A percentile compares a stretch with the other conserved stretches of the same genome.
phyloP scores from a whole-genome alignment of 495 filamentous ascomycete species.

The Hypoxylon lienhwacheense region DNA sequence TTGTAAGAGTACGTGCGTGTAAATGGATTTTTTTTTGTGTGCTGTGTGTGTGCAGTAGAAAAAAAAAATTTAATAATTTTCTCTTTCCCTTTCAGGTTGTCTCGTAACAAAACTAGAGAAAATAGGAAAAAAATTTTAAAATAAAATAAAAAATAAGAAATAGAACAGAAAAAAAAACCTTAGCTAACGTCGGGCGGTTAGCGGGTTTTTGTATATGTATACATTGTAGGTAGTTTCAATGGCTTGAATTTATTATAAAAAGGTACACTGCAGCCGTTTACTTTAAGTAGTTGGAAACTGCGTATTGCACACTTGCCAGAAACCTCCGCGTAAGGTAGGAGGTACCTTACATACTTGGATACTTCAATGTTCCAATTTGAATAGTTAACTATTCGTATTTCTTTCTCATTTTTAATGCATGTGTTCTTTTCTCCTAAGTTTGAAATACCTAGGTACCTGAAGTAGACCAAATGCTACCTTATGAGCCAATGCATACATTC shows the following conservation, averaged over 20 bases:
- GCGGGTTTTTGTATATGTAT: conserved; percentile 18
- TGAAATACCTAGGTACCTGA: too few relatives aligned
- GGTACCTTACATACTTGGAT: not conserved
- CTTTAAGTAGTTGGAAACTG: conserved; percentile 1
- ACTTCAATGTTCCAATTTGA: too few relatives aligned
- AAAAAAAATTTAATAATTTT: conserved; percentile 21
- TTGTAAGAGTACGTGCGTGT: conserved; percentile 17
- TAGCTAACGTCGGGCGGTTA: conserved; percentile 31
- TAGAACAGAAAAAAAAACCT: conserved; percentile 17
- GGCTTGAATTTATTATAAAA: conserved; percentile 15
- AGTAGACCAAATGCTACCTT: too few relatives aligned
- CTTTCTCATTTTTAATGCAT: too few relatives aligned
- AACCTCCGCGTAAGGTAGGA: not conserved
- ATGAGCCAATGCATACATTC: too few relatives aligned
- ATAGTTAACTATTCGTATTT: too few relatives aligned
- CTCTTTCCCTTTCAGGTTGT: conserved; percentile 9
- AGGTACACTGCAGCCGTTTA: conserved; percentile 13
- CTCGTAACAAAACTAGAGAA: conserved; percentile 26
- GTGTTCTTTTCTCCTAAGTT: too few relatives aligned
- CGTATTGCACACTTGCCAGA: conserved; percentile 15
- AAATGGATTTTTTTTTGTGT: conserved; percentile 27
- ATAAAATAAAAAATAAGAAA: too few relatives aligned
- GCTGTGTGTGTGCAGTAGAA: conserved; percentile 29
- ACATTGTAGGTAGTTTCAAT: too few relatives aligned
- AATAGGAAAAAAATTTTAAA: too few relatives aligned